phyloP scores from a whole-genome alignment of 1,139 yeast genomes.

The Suhomyces bolitotheri region DNA sequence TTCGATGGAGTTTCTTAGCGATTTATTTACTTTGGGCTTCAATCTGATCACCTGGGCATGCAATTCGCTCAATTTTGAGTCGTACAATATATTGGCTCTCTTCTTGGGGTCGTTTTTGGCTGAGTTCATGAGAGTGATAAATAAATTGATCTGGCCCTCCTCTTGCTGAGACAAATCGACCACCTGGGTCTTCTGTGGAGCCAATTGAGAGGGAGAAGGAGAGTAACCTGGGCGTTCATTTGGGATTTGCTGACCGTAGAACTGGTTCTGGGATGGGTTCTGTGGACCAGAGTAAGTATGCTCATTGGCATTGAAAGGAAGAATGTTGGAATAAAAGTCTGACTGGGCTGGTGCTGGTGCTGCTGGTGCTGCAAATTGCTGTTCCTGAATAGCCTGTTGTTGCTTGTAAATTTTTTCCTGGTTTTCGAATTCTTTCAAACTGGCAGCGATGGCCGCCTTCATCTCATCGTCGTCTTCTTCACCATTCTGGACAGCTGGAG shows the following conservation, averaged over 20 bases:
- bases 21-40: constrained; percentile 73
- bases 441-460: constrained; percentile 95
- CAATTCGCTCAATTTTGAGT: constrained; percentile 60
- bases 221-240: not conserved
- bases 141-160: constrained; percentile 67
- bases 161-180: constrained; percentile 57
- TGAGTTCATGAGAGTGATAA: constrained; percentile 64
- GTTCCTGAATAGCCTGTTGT: constrained; percentile 16
- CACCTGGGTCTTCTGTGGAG: constrained; percentile 10
- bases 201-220: constrained; percentile 3
- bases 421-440: constrained; percentile 70
- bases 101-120: constrained; percentile 50
- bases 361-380: constrained; percentile 10
- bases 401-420: constrained; percentile 26
- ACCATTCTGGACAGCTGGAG: constrained; percentile 18
- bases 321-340: constrained; percentile 35
- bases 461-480: constrained; percentile 86
- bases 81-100: constrained; percentile 56
- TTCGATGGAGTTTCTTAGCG: constrained; percentile 61
- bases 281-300: constrained; percentile 1
- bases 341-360: constrained; percentile 22
- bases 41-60: constrained; percentile 64
- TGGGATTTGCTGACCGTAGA: constrained; percentile 4
- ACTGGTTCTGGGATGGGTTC: not conserved
- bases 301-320: constrained; percentile 15